Base-by-base conservation (phyloP, 805 yeast species). In the Grigorovia yakushimaensis region DNA sequence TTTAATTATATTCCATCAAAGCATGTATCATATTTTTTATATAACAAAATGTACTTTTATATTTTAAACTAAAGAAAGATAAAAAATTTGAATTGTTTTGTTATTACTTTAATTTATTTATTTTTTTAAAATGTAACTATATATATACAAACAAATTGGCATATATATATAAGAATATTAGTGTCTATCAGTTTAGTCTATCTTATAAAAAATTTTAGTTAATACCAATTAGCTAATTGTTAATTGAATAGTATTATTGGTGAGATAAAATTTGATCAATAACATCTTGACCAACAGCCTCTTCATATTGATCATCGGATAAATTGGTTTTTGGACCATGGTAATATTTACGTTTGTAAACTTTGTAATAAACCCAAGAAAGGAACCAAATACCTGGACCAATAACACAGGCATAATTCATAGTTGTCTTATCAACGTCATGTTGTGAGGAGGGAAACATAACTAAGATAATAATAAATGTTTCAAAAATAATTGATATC, bases 371-470 rank as follows among this genome's bases (percentile, higher is more conserved):
- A 0, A 72, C 43, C 50, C 73, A 58, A 0, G 84, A 69, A 21
- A 79, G 66, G 4, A 76, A 50, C 84, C 85, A 79, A 15, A 76
- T 72, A 21, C 79, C 80, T 21, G 78, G 77, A 39, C 78, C 81
- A 49, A 83, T 77, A 4, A 78, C 86, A 57, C 75, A 73, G 1
- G 88, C 78, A 59, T 84, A 84, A 64, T 84, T 84, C 93, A 84
- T 84, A 5, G 76, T 65, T 0, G 64, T 62, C 47, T 68, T 69
- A 11, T 55, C 50, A 3, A 63, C 55, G 13, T 49, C 51, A 39
- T 55, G 53, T 44, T 62, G 63, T 20, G 73, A 65, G 30, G 57
- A 46, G 23, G 93, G 91, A 68, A 82, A 76, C 81, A 78, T 78
- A 37, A 74, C 69, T 63, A 82, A 62, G 21, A 78, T 65, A 33